A percentile compares a stretch with the other conserved stretches of the same genome.
Evolutionary conservation across 495 filamentous ascomycete species (phyloP).

Genomic region (Aspergillus olivimuriae): DNA sequence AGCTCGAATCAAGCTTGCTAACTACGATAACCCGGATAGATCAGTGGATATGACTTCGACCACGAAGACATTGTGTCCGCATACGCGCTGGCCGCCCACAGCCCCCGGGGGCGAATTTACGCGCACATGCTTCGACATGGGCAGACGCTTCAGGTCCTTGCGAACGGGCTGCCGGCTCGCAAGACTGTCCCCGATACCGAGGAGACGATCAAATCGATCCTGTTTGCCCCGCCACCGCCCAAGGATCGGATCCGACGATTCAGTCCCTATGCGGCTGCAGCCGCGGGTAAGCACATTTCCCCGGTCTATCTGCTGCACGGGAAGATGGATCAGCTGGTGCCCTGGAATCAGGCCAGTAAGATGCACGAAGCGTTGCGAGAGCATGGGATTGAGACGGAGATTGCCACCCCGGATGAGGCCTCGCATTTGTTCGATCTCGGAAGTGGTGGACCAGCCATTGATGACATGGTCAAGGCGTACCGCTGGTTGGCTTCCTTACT

Average conservation of each 20-base stretch:
- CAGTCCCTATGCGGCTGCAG: neutral
- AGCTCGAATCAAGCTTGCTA: too few relatives aligned
- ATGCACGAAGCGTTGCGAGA: neutral
- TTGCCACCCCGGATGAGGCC: neutral
- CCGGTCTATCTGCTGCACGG: neutral
- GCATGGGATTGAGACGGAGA: neutral
- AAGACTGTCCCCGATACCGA: neutral
- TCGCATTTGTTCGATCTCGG: neutral
- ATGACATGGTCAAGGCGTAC: too few relatives aligned
- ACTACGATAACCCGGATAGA: neutral
- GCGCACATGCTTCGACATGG: neutral
- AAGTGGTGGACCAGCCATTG: too few relatives aligned
- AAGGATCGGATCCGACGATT: neutral
- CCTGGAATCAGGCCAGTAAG: neutral
- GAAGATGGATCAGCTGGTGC: neutral
- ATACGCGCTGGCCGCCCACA: neutral
- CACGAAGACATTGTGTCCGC: neutral
- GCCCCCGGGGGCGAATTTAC: neutral
- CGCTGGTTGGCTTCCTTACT: too few relatives aligned
- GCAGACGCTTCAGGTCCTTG: neutral
- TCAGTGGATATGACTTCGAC: neutral
- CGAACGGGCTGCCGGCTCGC: neutral
- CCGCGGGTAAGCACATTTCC: neutral
- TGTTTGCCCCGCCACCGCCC: neutral
- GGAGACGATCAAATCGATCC: neutral